These are phyloP conservation scores for Aspergillus floridensis DNA, from an alignment of 2,329 filamentous ascomycete species.

Conservation along the genomic window DNA sequence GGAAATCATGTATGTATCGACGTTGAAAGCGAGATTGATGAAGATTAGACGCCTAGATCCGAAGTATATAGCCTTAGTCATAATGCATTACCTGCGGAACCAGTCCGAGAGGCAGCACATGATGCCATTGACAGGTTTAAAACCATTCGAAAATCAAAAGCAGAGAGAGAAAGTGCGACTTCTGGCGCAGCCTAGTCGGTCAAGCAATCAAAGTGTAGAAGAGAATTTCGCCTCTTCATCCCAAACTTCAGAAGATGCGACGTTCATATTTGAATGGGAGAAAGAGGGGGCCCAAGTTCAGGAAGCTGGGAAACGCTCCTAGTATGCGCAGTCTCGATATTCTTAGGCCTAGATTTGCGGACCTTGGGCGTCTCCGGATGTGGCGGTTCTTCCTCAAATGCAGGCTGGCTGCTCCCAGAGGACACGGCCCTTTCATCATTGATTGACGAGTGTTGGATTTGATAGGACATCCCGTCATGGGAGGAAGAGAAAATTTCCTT, in stretches of 20 bases:
- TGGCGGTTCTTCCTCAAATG: constrained; percentile 37
- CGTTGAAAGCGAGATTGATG: neutral
- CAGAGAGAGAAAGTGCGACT: constrained; percentile 2
- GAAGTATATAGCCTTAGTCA: constrained; percentile 10
- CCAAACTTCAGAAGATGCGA: neutral
- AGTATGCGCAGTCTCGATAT: constrained; percentile 35
- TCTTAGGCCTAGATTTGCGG: constrained; percentile 32
- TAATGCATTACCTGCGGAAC: constrained; percentile 17
- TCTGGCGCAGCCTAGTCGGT: constrained; percentile 17
- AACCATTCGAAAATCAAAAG: neutral
- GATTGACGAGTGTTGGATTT: constrained; percentile 17
- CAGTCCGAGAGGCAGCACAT: constrained; percentile 17
- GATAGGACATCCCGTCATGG: constrained; percentile 17
- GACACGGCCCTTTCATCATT: constrained; percentile 59
- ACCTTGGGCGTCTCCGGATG: constrained; percentile 32
- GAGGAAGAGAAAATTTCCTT: constrained; percentile 28
- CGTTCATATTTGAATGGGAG: constrained; percentile 47
- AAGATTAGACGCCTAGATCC: neutral
- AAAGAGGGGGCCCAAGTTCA: constrained; percentile 48
- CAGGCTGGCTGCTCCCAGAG: constrained; percentile 61
- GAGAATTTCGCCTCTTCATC: neutral
- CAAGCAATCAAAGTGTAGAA: neutral
- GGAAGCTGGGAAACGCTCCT: constrained; percentile 45
- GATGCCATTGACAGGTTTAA: neutral
- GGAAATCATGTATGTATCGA: neutral